These are phyloP conservation scores for Paramecium sexaurelia DNA, from an alignment of 73 alveolate genomes.

Conservation along the genomic window DNA sequence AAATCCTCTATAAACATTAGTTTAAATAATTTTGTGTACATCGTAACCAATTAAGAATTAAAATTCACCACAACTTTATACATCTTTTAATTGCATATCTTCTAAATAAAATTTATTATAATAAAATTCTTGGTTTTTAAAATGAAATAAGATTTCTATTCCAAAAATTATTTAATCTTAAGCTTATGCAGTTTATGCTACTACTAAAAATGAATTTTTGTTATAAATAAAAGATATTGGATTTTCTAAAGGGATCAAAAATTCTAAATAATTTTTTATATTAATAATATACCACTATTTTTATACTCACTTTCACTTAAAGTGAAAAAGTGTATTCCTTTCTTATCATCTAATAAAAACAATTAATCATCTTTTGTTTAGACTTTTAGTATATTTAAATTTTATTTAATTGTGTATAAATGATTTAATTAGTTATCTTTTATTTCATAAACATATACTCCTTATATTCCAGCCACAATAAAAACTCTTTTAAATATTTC, in stretches of 20 bases:
- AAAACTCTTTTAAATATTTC: background rate
- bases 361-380: background rate
- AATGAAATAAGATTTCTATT: slow-evolving; percentile 16
- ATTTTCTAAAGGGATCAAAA: slow-evolving; percentile 23
- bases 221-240: slow-evolving; percentile 10
- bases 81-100: slow-evolving; percentile 52
- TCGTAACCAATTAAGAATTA: slow-evolving; percentile 18
- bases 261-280: background rate
- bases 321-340: slow-evolving; percentile 20
- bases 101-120: slow-evolving; percentile 43
- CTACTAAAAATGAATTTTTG: background rate
- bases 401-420: background rate
- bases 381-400: background rate
- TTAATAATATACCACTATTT: background rate
- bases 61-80: slow-evolving; percentile 1
- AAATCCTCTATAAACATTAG: slow-evolving; percentile 29
- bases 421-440: background rate
- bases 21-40: slow-evolving; percentile 28
- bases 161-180: background rate
- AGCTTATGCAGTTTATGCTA: background rate
- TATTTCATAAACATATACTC: background rate
- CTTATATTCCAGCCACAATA: background rate
- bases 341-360: slow-evolving; percentile 29
- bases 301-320: background rate
- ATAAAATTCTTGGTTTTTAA: background rate